Conservation (phyloP, 208 protist genomes). For the Leishmania major region DNA sequence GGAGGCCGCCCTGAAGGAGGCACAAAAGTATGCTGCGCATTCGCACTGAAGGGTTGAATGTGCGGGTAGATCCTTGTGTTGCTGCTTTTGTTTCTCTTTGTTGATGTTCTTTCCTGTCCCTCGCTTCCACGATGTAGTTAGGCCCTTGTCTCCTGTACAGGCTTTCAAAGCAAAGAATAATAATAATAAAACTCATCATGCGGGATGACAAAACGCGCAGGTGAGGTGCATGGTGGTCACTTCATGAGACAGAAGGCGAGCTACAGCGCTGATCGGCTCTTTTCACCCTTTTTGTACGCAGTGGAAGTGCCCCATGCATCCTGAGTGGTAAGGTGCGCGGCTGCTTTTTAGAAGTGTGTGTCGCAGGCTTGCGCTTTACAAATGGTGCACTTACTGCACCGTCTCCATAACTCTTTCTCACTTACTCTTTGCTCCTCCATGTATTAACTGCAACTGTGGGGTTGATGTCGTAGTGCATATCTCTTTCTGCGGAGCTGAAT, state of each 20-base stretch:
- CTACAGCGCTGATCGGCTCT: background rate
- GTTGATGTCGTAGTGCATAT: background rate
- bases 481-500: background rate
- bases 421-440: background rate
- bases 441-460: background rate
- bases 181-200: background rate
- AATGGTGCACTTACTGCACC: background rate
- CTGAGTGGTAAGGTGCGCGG: background rate
- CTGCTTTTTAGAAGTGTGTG: background rate
- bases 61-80: background rate
- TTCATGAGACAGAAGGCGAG: background rate
- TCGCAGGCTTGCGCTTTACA: too few relatives aligned
- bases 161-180: background rate
- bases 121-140: slow-evolving; percentile 7
- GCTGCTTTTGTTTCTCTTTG: background rate
- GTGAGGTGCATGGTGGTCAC: too few relatives aligned
- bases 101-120: background rate
- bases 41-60: slow-evolving; percentile 3
- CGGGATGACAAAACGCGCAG: background rate
- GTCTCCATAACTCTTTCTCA: background rate
- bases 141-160: background rate
- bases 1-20: slow-evolving; percentile 75
- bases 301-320: background rate
- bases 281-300: background rate
- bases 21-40: slow-evolving; percentile 46